Base-by-base conservation (phyloP, 1,139 yeast species). In the Scheffersomyces lignicola region DNA sequence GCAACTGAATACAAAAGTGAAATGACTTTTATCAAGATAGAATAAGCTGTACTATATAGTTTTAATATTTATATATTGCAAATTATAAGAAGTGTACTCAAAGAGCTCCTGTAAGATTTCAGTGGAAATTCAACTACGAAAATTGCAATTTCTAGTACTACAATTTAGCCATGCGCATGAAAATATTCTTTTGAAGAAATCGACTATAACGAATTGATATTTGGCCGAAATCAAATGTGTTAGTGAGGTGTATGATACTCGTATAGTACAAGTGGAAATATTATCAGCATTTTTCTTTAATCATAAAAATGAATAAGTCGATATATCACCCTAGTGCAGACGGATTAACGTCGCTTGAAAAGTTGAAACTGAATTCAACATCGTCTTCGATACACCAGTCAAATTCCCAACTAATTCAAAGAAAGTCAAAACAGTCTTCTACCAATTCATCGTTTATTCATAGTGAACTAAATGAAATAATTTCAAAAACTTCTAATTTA, bases 381-480 rank as follows among this genome's bases (percentile, higher is more conserved):
- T 20, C 23, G 8, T 20, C 23, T 20, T 9, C 23, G 10, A 9
- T n/a, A 20, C 9, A 20, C 23, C 23, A 20, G 8, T n/a, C 23
- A 20, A 9, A 9, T 20, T 8, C 7, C 23, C 20, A 28, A 28
- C 18, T 16, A 28, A 13, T 14, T 7, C 8, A 7, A 24, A 24
- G 8, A 7, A 24, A 24, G 7, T n/a, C 27, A 8, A 8, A n/a
- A 8, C 12, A 24, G 13, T 7, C 9, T 8, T 8, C 12, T 24
- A 14, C 7, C 13, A 7, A 7, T 24, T n/a, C 8, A 24, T n/a
- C 13, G 27, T 24, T n/a, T 8, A 24, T 27, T 15, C 17, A 29
- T 29, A 27, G 14, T 17, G 63, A 58, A 18, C 33, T 60, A 17
- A 62, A 58, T 9, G 56, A 53, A 17, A 52, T 60, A 15, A 60